Evolutionary conservation across 768 basidiomycete species (phyloP).

Genomic region (Lentinus tigrinus): DNA sequence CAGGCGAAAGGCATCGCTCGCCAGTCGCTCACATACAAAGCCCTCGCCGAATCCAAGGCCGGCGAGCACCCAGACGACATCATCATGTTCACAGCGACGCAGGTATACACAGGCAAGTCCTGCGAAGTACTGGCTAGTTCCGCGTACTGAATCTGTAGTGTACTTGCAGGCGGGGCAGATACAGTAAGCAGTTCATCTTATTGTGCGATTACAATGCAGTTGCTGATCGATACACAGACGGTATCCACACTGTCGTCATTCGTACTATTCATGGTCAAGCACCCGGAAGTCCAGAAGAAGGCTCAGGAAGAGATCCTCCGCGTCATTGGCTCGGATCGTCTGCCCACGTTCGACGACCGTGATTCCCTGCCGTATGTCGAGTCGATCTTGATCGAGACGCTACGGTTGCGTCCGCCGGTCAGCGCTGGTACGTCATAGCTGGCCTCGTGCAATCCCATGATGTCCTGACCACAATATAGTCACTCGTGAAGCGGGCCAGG

Average conservation of each 20-base stretch:
- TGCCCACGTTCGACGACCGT: slow-evolving; percentile 23
- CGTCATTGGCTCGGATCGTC: slow-evolving; percentile 23
- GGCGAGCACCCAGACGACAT: slow-evolving; percentile 5
- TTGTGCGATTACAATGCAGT: background rate
- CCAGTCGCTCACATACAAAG: background rate
- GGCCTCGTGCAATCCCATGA: too few species aligned
- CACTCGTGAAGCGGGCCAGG: slow-evolving; percentile 1
- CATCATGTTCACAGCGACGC: slow-evolving; percentile 7
- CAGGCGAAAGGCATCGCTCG: slow-evolving; percentile 1
- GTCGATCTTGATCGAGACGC: slow-evolving; percentile 27
- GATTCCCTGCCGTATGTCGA: slow-evolving; percentile 26
- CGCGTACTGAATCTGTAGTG: background rate
- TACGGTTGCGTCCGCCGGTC: slow-evolving; percentile 22
- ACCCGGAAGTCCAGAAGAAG: slow-evolving; percentile 24
- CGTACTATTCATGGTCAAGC: slow-evolving; percentile 24
- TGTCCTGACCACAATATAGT: too few species aligned
- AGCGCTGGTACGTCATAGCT: slow-evolving; percentile 18
- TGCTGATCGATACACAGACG: slow-evolving; percentile 3
- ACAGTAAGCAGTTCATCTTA: background rate
- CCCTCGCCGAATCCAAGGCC: background rate
- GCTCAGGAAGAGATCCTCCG: slow-evolving; percentile 31
- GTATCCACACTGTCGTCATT: slow-evolving; percentile 15
- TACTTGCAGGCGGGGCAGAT: background rate
- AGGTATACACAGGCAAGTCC: slow-evolving; percentile 6
- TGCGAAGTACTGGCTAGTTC: too few species aligned